Evolutionary conservation across 2,329 filamentous ascomycete genomes (phyloP).

Genomic region (Phyllosticta paracitricarpa): DNA sequence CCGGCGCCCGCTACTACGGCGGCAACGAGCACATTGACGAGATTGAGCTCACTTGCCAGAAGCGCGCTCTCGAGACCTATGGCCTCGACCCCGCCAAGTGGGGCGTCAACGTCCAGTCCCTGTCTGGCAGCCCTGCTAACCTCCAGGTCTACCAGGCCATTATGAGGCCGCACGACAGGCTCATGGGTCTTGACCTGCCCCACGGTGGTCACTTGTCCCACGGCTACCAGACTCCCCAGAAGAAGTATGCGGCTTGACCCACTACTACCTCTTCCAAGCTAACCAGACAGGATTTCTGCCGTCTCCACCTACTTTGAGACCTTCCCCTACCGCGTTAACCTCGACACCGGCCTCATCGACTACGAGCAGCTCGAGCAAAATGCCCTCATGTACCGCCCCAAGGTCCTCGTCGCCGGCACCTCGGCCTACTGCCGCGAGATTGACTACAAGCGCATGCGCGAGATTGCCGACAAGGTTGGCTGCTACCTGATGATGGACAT

Average conservation of each 20-base stretch:
- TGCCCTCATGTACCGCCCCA: constrained; percentile 82
- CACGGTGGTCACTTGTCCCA: constrained; percentile 93
- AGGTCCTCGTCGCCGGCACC: constrained; percentile 88
- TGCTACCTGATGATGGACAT: constrained; percentile 93
- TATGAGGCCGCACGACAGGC: constrained; percentile 86
- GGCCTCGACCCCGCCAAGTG: constrained; percentile 74
- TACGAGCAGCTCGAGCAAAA: constrained; percentile 85
- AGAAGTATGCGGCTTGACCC: constrained; percentile 53
- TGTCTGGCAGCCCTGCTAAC: constrained; percentile 90
- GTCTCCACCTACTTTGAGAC: constrained; percentile 99
- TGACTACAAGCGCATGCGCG: constrained; percentile 85
- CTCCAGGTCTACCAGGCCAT: constrained; percentile 96
- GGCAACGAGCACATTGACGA: constrained; percentile 95
- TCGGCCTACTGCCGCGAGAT: constrained; percentile 94
- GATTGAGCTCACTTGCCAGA: constrained; percentile 80
- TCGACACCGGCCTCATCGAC: constrained; percentile 86
- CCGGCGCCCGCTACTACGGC: constrained; percentile 90
- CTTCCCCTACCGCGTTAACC: constrained; percentile 84
- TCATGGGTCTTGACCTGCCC: constrained; percentile 94
- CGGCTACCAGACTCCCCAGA: constrained; percentile 91
- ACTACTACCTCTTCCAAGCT: neutral
- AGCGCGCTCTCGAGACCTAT: constrained; percentile 81
- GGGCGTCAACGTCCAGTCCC: constrained; percentile 87
- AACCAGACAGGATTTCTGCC: constrained; percentile 65
- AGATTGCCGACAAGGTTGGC: constrained; percentile 82